Percentiles rank a stretch among this genome's conserved stretches.
Conservation (phyloP, 2,329 filamentous ascomycete species). For the Didymella arachidicola region DNA sequence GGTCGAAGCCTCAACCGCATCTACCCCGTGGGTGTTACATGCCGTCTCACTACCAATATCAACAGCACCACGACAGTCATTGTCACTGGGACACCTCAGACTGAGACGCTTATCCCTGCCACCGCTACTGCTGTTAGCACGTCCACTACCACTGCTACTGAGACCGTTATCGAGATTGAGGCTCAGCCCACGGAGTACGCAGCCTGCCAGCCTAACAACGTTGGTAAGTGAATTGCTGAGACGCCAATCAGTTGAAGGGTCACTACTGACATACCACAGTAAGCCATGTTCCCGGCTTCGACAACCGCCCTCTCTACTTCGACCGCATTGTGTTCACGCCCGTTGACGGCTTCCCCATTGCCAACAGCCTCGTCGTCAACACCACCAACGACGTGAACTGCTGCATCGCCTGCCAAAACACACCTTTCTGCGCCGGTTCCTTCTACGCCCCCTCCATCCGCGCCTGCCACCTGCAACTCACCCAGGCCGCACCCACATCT, state of each 20-base stretch:
- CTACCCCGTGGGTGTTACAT: conserved; percentile 28
- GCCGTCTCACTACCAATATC: conserved; percentile 26
- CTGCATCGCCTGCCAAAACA: conserved; percentile 39
- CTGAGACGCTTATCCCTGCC: conserved; percentile 15
- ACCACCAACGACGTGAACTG: conserved; percentile 25
- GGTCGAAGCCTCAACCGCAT: conserved; percentile 21
- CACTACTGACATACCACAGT: conserved; percentile 22
- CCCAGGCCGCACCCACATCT: conserved; percentile 21
- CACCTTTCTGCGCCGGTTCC: conserved; percentile 37
- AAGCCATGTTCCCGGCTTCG: conserved; percentile 26
- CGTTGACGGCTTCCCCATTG: conserved; percentile 31
- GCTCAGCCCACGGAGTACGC: conserved; percentile 30
- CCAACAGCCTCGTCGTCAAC: conserved; percentile 31
- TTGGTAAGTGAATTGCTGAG: conserved; percentile 27
- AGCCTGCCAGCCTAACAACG: conserved; percentile 35
- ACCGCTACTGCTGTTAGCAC: conserved; percentile 29
- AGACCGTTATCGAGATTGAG: conserved; percentile 22
- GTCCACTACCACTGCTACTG: conserved; percentile 27
- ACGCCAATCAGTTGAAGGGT: not conserved
- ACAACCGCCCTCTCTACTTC: conserved; percentile 28
- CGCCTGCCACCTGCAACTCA: conserved; percentile 38
- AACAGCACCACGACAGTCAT: conserved; percentile 24
- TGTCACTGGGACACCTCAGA: conserved; percentile 26
- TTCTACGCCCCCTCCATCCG: conserved; percentile 30
- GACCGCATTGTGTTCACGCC: conserved; percentile 34